Evolutionary conservation across 1,139 yeast species (phyloP).

Genomic region (Hemisphaericaspora xylanilytica): DNA sequence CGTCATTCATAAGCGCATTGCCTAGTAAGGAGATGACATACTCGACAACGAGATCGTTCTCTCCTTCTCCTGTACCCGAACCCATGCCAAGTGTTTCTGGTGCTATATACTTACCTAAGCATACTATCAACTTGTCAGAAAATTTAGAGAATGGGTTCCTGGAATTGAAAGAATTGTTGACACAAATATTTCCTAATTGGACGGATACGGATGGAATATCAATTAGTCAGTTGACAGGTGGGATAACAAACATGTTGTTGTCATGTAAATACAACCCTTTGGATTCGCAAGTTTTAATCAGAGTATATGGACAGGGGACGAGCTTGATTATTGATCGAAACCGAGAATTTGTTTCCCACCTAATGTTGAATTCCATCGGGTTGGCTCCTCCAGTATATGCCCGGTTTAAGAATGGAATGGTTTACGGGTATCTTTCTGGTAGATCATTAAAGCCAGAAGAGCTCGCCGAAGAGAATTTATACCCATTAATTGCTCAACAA

Average conservation of each 20-base stretch:
- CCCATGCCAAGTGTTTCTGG: conserved; percentile 25
- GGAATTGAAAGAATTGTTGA: conserved; percentile 33
- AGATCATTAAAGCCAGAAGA: conserved; percentile 59
- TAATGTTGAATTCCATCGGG: conserved; percentile 55
- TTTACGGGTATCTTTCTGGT: conserved; percentile 71
- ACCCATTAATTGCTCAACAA: conserved; percentile 61
- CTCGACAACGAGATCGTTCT: conserved; percentile 16
- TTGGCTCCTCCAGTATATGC: conserved; percentile 73
- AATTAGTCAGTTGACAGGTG: conserved; percentile 59
- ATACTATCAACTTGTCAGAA: conserved; percentile 32
- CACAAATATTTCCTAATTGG: conserved; percentile 40
- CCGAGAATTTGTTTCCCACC: conserved; percentile 71
- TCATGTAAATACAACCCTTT: conserved; percentile 39
- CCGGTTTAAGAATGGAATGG: conserved; percentile 68
- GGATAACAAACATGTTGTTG: conserved; percentile 73
- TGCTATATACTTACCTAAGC: conserved; percentile 41
- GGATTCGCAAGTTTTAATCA: conserved; percentile 48
- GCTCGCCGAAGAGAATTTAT: conserved; percentile 45
- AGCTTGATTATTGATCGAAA: conserved; percentile 71
- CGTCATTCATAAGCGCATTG: conserved; percentile 3
- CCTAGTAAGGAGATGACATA: background rate
- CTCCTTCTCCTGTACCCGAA: background rate
- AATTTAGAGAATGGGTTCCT: conserved; percentile 29
- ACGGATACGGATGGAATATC: conserved; percentile 20
- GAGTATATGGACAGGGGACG: conserved; percentile 79